These are phyloP conservation scores for Leptomonas pyrrhocoris DNA, from an alignment of 208 protist species.

Conservation along the genomic window DNA sequence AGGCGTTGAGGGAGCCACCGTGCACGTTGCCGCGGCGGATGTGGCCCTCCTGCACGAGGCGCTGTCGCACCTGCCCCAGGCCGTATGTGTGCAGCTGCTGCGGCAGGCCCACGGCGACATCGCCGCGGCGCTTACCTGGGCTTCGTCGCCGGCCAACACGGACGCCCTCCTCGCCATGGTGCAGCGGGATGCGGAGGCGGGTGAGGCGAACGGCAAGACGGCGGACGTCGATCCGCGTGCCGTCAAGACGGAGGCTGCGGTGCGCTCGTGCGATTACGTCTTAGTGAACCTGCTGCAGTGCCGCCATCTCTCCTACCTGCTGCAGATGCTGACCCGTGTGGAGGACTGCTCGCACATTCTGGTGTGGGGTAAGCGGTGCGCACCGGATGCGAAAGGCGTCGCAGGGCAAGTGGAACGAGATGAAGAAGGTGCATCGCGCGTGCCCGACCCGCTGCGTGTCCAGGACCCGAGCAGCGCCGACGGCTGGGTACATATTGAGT, in stretches of 20 bases:
- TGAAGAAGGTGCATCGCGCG: background rate
- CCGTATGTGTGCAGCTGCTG: slow-evolving; percentile 36
- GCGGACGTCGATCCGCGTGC: slow-evolving; percentile 1
- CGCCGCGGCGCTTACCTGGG: slow-evolving; percentile 23
- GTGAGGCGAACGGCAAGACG: slow-evolving; percentile 1
- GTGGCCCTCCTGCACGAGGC: slow-evolving; percentile 45
- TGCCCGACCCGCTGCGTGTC: slow-evolving; percentile 10
- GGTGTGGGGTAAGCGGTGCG: slow-evolving; percentile 58
- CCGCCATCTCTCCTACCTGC: slow-evolving; percentile 39
- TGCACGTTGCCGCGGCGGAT: slow-evolving; percentile 25
- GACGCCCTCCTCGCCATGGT: slow-evolving; percentile 19
- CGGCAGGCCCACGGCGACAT: slow-evolving; percentile 27
- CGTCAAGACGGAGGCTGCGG: slow-evolving; percentile 11
- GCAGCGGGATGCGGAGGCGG: slow-evolving; percentile 16
- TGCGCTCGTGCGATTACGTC: slow-evolving; percentile 37
- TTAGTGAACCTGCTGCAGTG: slow-evolving; percentile 54
- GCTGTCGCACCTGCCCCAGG: slow-evolving; percentile 30
- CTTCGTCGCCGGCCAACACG: slow-evolving; percentile 13
- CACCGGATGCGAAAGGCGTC: background rate
- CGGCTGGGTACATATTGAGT: slow-evolving; percentile 43
- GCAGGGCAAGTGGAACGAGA: background rate
- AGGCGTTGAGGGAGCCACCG: background rate
- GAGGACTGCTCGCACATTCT: slow-evolving; percentile 91
- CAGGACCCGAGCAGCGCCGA: slow-evolving; percentile 3
- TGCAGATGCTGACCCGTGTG: slow-evolving; percentile 60